phyloP scores from a whole-genome alignment of 768 basidiomycete genomes.

The Lepiota venenata region DNA sequence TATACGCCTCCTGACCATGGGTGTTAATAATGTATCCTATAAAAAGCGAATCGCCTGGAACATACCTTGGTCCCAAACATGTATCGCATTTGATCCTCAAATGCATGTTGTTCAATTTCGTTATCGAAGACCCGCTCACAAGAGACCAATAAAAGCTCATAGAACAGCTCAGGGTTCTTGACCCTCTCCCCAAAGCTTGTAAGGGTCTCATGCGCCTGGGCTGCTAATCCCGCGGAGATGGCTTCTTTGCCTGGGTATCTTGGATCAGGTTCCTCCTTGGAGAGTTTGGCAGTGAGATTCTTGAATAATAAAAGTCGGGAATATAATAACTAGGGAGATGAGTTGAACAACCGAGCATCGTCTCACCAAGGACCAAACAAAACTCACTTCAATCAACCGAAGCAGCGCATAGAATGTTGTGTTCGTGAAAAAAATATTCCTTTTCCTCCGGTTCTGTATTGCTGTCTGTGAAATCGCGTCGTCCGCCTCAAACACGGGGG shows the following conservation, averaged over 20 bases:
- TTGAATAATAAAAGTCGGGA: constrained; percentile 81
- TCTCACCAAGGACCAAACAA: constrained; percentile 8
- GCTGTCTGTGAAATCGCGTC: constrained; percentile 31
- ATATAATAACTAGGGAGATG: constrained; percentile 63
- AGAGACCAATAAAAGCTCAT: constrained; percentile 78
- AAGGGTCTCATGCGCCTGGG: constrained; percentile 22
- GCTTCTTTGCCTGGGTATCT: constrained; percentile 19
- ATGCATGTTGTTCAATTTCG: constrained; percentile 80
- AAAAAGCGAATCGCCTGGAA: neutral
- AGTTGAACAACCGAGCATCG: constrained; percentile 6
- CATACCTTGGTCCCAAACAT: constrained; percentile 81
- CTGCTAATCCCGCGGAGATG: constrained; percentile 25
- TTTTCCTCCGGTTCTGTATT: constrained; percentile 24
- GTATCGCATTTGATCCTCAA: constrained; percentile 88
- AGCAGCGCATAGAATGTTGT: constrained; percentile 85
- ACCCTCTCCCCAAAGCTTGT: constrained; percentile 28
- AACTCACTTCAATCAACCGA: constrained; percentile 78
- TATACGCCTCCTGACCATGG: constrained; percentile 62
- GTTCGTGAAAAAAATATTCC: constrained; percentile 81
- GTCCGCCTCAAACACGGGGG: constrained; percentile 52
- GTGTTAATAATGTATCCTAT: neutral
- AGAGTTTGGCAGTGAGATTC: constrained; percentile 50
- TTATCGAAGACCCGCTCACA: constrained; percentile 92
- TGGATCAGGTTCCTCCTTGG: constrained; percentile 20
- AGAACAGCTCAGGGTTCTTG: constrained; percentile 56